These are phyloP conservation scores for Diddensiella santjacobensis DNA, from an alignment of 805 yeast genomes.

Conservation along the genomic window DNA sequence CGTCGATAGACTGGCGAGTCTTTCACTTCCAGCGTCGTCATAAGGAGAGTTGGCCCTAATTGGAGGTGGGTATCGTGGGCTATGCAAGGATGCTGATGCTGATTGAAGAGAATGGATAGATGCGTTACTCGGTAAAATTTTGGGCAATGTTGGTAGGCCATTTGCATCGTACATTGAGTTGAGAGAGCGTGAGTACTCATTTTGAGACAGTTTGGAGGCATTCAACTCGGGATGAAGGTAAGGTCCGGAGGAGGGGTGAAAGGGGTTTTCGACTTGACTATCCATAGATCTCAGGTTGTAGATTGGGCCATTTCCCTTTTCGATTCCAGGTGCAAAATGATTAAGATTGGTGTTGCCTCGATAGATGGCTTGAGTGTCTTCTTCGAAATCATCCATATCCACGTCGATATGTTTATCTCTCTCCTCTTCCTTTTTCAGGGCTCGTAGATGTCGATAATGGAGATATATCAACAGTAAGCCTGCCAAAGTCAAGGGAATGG, in stretches of 20 bases:
- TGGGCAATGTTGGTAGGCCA: not conserved
- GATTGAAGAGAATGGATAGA: slow-evolving; percentile 24
- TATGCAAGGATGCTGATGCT: not conserved
- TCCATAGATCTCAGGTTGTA: slow-evolving; percentile 1
- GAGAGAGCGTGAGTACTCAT: slow-evolving; percentile 26
- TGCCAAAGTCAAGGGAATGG: slow-evolving; percentile 37
- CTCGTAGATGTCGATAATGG: slow-evolving; percentile 32
- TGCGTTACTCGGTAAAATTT: slow-evolving; percentile 19
- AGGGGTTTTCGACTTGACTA: slow-evolving; percentile 17
- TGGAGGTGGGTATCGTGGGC: slow-evolving; percentile 7
- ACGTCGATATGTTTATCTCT: slow-evolving; percentile 34
- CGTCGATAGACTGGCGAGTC: not conserved
- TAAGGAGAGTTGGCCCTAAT: not conserved
- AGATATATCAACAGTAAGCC: slow-evolving; percentile 30
- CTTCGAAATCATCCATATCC: slow-evolving; percentile 31
- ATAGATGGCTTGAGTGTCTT: slow-evolving; percentile 2
- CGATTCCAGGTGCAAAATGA: not conserved
- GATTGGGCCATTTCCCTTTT: not conserved
- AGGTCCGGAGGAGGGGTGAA: slow-evolving; percentile 18
- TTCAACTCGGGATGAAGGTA: slow-evolving; percentile 23
- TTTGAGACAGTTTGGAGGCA: slow-evolving; percentile 22
- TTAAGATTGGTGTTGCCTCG: not conserved
- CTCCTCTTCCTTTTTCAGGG: slow-evolving; percentile 35
- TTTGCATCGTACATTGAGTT: slow-evolving; percentile 18
- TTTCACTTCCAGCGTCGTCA: not conserved